Evolutionary conservation across 2,329 filamentous ascomycete genomes (phyloP).

Genomic region (Xylariaceae sp.): DNA sequence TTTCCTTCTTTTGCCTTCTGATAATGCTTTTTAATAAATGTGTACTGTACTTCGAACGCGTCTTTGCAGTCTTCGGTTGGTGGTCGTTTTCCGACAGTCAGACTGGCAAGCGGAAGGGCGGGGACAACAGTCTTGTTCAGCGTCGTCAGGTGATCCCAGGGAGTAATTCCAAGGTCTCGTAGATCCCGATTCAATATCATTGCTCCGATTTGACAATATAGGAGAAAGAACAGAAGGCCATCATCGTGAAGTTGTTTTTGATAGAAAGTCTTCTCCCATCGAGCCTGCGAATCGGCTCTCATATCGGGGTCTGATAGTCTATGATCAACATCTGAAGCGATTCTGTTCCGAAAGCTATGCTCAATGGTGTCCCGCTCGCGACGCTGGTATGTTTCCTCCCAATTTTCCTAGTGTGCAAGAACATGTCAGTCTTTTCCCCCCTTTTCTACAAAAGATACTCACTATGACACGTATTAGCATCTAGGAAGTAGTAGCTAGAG

Average conservation of each 20-base stretch:
- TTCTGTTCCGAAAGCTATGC: too few relatives aligned
- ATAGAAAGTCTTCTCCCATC: background rate
- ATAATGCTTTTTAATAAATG: too few relatives aligned
- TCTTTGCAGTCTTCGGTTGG: too few relatives aligned
- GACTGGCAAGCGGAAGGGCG: constrained; percentile 16
- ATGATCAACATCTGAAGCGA: background rate
- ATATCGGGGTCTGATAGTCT: background rate
- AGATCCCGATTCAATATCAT: constrained; percentile 17
- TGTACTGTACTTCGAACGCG: too few relatives aligned
- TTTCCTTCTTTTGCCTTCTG: background rate
- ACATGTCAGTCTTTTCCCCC: too few relatives aligned
- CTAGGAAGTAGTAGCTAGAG: too few relatives aligned
- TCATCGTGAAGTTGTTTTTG: background rate
- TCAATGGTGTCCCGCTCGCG: too few relatives aligned
- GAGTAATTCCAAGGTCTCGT: constrained; percentile 11
- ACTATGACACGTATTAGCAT: too few relatives aligned
- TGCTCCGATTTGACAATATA: constrained; percentile 22
- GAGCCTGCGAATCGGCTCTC: background rate
- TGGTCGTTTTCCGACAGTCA: background rate
- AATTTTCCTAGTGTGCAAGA: too few relatives aligned
- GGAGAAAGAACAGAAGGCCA: constrained; percentile 15
- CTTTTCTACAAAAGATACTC: too few relatives aligned
- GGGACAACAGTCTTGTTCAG: constrained; percentile 3
- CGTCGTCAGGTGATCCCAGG: background rate
- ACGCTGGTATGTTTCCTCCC: too few relatives aligned